Conservation (phyloP, 2,329 filamentous ascomycete genomes). For the Lithohypha guttulata region DNA sequence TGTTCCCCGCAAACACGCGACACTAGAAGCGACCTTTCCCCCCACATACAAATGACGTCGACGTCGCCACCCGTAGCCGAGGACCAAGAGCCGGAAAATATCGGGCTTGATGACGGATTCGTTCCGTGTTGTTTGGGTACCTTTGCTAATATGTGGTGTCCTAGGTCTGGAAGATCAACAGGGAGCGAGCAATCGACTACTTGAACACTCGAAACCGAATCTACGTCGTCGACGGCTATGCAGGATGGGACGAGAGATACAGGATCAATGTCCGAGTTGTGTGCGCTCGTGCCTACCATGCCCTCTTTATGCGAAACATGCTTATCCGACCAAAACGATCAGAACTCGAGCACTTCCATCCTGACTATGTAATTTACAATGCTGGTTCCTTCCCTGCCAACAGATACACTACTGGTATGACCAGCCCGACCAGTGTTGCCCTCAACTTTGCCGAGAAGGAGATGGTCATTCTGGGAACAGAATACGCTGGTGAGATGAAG, state of each 20-base stretch:
- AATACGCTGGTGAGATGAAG: conserved; percentile 97
- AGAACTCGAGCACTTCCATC: conserved; percentile 95
- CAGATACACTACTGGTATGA: conserved; percentile 97
- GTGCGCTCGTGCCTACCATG: conserved; percentile 97
- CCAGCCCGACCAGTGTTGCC: conserved; percentile 89
- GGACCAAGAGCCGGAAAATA: conserved; percentile 3
- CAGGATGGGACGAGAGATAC: conserved; percentile 98
- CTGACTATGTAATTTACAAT: conserved; percentile 99
- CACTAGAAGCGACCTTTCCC: not conserved
- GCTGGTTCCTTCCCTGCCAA: conserved; percentile 97
- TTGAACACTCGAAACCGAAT: conserved; percentile 98
- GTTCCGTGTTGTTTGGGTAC: not conserved
- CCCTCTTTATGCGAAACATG: conserved; percentile 99
- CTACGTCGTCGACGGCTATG: conserved; percentile 95
- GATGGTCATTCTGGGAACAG: conserved; percentile 98
- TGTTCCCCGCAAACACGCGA: conserved; percentile 6
- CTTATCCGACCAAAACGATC: conserved; percentile 85
- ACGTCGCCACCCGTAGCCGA: too few species aligned
- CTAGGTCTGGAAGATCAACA: conserved; percentile 99
- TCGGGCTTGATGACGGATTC: not conserved
- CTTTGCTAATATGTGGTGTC: conserved; percentile 11
- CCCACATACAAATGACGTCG: not conserved
- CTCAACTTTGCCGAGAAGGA: conserved; percentile 99
- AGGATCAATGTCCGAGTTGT: conserved; percentile 94
- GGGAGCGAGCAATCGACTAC: conserved; percentile 96